Evolutionary conservation across 2,329 filamentous ascomycete species (phyloP), one percentile per base, ranked within the genome.

Genomic region (Alternaria triticimaculans): DNA sequence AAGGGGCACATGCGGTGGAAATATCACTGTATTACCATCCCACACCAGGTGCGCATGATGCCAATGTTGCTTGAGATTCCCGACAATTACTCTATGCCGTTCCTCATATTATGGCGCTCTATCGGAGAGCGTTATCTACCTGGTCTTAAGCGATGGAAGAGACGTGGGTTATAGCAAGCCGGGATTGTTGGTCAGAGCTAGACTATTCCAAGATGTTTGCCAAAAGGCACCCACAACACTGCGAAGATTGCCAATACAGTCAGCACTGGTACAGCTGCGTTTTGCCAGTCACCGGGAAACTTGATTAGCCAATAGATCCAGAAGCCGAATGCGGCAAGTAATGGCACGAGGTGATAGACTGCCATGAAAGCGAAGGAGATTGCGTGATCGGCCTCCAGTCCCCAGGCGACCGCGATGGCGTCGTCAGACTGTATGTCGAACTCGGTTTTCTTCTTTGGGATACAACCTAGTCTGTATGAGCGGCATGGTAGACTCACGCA

Each of bases 241-340:
- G 58, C 53, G 21, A 61, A 43, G 11, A 57, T 28, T n/a, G 43
- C 53, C 30, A 61, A 33, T 26, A 44, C 44, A 26, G 58, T 61
- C 10, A 61, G 25, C 11, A 50, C 37, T 6, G 44, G 58, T 11
- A 61, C 58, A 23, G 51, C 37, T 6, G 44, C 51, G 30, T 57
- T 50, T 21, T 61, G 43, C 58, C 37, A 61, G 18, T 57, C 51
- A 3, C 53, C 58, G 12, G 51, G 43, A 20, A 30, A 43, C 7
- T 18, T 56, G 12, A 33, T 30, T 44, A 57, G 12, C 58, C 58
- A 61, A 49, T 57, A 61, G n/a, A 61, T 28, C 51, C 53, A 57
- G 30, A 61, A 61, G n/a, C 6, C 53, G 14, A 56, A 48, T 4
- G 41, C 51, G 14, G 48, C 49, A 33, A 63, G 26, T 37, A 55